These are phyloP conservation scores for Exsudoporus floridanus DNA, from an alignment of 1,284 basidiomycete genomes.

Conservation along the genomic window DNA sequence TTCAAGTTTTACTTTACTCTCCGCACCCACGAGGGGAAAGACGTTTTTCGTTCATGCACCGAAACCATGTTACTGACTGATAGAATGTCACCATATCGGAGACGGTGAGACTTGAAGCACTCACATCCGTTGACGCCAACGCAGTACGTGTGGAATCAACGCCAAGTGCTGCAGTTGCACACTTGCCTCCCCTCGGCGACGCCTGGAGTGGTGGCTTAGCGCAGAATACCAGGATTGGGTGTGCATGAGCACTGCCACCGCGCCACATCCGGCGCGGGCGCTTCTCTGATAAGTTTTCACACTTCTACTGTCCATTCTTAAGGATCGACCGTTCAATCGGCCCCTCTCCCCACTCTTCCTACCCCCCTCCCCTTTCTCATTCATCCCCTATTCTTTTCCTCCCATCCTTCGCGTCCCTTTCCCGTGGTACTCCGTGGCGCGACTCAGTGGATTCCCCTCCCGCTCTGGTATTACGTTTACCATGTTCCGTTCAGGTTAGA, in stretches of 20 bases:
- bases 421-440: background rate
- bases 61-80: background rate
- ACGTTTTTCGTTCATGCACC: background rate
- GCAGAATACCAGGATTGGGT: no score
- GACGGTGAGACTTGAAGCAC: background rate
- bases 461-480: background rate
- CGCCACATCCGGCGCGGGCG: background rate
- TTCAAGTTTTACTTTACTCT: background rate
- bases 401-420: background rate
- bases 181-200: background rate
- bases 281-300: background rate
- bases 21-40: background rate
- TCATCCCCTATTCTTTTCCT: background rate
- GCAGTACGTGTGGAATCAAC: background rate
- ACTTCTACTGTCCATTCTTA: no score
- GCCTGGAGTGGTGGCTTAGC: no score
- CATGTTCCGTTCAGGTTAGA: background rate
- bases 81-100: background rate
- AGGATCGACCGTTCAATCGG: no score
- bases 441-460: background rate
- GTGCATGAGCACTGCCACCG: background rate
- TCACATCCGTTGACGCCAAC: background rate
- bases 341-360: background rate
- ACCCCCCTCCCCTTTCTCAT: background rate
- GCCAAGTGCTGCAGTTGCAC: background rate